Evolutionary conservation across 345 rosid species (phyloP).

Genomic region (Garcia nutans): DNA sequence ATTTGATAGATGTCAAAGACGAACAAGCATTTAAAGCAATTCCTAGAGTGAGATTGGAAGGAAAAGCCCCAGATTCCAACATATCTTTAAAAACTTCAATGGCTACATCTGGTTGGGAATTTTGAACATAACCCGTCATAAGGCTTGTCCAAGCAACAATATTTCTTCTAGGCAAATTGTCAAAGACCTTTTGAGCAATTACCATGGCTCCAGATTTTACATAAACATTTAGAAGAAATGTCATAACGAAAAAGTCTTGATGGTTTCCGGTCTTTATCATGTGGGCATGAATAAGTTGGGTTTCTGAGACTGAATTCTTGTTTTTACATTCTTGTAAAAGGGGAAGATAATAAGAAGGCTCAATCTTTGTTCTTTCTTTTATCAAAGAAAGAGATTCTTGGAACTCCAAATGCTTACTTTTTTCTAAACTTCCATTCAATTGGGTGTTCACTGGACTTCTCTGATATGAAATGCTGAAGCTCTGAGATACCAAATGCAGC

Average conservation of each 20-base stretch:
- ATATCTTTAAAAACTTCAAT: slow-evolving; percentile 37
- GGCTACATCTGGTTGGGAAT: slow-evolving; percentile 43
- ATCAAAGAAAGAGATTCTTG: slow-evolving; percentile 37
- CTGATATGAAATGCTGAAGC: slow-evolving; percentile 27
- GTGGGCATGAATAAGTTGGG: slow-evolving; percentile 46
- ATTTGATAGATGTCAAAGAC: slow-evolving; percentile 27
- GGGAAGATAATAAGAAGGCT: slow-evolving; percentile 42
- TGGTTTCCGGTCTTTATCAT: slow-evolving; percentile 44
- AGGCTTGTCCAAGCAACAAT: slow-evolving; percentile 47
- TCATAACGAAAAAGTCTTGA: slow-evolving; percentile 33
- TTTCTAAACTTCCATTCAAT: slow-evolving; percentile 30
- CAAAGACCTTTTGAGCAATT: slow-evolving; percentile 41
- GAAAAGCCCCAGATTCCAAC: slow-evolving; percentile 45
- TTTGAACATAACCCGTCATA: slow-evolving; percentile 51
- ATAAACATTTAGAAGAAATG: slow-evolving; percentile 51
- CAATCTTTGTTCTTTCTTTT: slow-evolving; percentile 25
- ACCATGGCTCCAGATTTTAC: slow-evolving; percentile 44
- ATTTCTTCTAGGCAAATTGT: slow-evolving; percentile 32
- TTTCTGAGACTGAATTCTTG: slow-evolving; percentile 33
- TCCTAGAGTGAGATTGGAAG: slow-evolving; percentile 48
- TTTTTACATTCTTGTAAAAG: slow-evolving; percentile 47
- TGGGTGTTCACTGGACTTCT: slow-evolving; percentile 22
- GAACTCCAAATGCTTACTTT: slow-evolving; percentile 25
- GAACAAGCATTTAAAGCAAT: slow-evolving; percentile 50
- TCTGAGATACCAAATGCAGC: slow-evolving; percentile 26